phyloP scores from a whole-genome alignment of 495 filamentous ascomycete genomes.

The Articulospora tetracladia region DNA sequence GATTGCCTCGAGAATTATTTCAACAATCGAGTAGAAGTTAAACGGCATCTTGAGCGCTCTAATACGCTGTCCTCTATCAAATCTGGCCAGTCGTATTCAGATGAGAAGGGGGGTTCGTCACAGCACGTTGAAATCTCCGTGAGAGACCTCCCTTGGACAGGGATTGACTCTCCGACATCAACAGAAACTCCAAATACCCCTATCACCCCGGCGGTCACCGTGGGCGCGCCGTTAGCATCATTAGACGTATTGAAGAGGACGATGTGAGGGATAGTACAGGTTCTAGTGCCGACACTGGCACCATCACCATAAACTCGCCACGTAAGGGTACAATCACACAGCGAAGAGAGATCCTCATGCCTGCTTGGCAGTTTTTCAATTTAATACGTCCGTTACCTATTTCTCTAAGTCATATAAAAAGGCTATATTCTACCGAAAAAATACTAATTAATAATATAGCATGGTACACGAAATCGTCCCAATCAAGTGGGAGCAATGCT shows the following conservation, averaged over 20 bases:
- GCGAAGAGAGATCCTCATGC: slow-evolving; percentile 86
- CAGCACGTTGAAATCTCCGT: slow-evolving; percentile 21
- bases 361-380: slow-evolving; percentile 96
- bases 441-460: slow-evolving; percentile 40
- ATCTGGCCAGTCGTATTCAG: slow-evolving; percentile 2
- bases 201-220: slow-evolving; percentile 18
- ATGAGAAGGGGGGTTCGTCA: slow-evolving; percentile 9
- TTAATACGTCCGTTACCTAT: slow-evolving; percentile 57
- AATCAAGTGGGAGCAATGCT: slow-evolving; percentile 51
- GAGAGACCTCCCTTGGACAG: slow-evolving; percentile 5
- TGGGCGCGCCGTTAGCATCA: slow-evolving; percentile 55
- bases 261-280: slow-evolving; percentile 27
- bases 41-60: slow-evolving; percentile 47
- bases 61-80: slow-evolving; percentile 20
- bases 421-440: slow-evolving; percentile 36
- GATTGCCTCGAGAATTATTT: slow-evolving; percentile 92
- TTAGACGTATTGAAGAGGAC: slow-evolving; percentile 53
- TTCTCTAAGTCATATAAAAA: slow-evolving; percentile 15
- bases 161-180: slow-evolving; percentile 12
- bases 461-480: slow-evolving; percentile 67
- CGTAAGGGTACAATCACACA: slow-evolving; percentile 26
- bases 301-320: slow-evolving; percentile 25
- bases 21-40: slow-evolving; percentile 90
- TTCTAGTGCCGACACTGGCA: slow-evolving; percentile 29
- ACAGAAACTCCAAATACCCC: slow-evolving; percentile 10